These are phyloP conservation scores for Xerocomus nothofagi DNA, from an alignment of 1,284 basidiomycete genomes.

Conservation along the genomic window DNA sequence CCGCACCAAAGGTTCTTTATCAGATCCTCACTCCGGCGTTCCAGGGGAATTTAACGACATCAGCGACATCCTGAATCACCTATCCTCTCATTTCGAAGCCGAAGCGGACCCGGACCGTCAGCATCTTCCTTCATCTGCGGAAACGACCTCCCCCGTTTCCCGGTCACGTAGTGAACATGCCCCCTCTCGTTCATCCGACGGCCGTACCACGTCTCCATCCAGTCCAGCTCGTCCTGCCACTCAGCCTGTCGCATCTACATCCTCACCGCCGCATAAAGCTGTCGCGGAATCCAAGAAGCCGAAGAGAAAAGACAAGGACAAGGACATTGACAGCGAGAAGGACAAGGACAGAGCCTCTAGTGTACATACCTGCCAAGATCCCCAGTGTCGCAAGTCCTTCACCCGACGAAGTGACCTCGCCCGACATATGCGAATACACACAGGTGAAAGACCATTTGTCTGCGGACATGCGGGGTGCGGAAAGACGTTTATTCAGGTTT, in stretches of 20 bases:
- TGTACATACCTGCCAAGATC: slow-evolving; percentile 57
- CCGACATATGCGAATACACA: slow-evolving; percentile 85
- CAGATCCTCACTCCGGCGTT: slow-evolving; percentile 44
- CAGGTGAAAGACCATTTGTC: slow-evolving; percentile 82
- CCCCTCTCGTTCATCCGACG: slow-evolving; percentile 23
- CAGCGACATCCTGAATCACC: slow-evolving; percentile 70
- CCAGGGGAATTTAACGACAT: slow-evolving; percentile 66
- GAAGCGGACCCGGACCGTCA: slow-evolving; percentile 46
- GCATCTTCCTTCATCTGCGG: slow-evolving; percentile 25
- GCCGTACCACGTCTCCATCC: slow-evolving; percentile 24
- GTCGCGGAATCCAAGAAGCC: slow-evolving; percentile 36
- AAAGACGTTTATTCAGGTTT: slow-evolving; percentile 84
- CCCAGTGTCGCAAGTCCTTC: slow-evolving; percentile 73
- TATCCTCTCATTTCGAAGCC: slow-evolving; percentile 65
- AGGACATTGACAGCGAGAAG: slow-evolving; percentile 39
- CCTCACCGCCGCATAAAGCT: slow-evolving; percentile 26
- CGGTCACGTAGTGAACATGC: slow-evolving; percentile 31
- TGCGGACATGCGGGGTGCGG: slow-evolving; percentile 71
- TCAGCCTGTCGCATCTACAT: slow-evolving; percentile 36
- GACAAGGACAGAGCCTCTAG: slow-evolving; percentile 34
- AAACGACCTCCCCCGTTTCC: slow-evolving; percentile 33
- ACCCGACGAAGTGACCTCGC: slow-evolving; percentile 73
- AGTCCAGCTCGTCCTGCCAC: slow-evolving; percentile 37
- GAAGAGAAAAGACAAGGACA: slow-evolving; percentile 38
- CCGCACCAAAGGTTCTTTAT: slow-evolving; percentile 28